A percentile compares a stretch with the other conserved stretches of the same genome.
phyloP scores from a whole-genome alignment of 2,329 filamentous ascomycete genomes.

The Endoconidiophora polonica region DNA sequence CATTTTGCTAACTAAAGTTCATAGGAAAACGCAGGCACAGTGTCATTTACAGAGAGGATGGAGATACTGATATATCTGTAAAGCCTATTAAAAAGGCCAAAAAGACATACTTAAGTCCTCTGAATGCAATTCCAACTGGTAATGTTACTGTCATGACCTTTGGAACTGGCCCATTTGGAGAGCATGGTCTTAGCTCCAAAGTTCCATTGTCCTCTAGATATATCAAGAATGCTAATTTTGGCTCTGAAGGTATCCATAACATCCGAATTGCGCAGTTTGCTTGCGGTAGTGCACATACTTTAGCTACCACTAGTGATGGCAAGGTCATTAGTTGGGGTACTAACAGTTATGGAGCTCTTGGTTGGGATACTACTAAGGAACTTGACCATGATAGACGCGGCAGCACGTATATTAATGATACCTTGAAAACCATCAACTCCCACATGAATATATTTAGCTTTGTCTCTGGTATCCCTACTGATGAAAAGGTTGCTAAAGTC shows the following conservation, averaged over 20 bases:
- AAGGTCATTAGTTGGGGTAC: slow-evolving; percentile 68
- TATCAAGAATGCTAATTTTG: background rate
- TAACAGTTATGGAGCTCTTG: slow-evolving; percentile 62
- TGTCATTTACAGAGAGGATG: too few species aligned
- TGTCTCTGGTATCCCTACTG: slow-evolving; percentile 28
- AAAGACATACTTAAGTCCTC: too few species aligned
- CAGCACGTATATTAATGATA: background rate
- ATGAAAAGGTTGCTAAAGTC: slow-evolving; percentile 38
- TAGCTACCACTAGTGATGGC: slow-evolving; percentile 58
- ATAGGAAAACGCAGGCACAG: too few species aligned
- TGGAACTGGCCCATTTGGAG: slow-evolving; percentile 18
- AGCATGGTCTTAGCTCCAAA: background rate
- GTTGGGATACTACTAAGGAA: slow-evolving; percentile 45
- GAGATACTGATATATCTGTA: too few species aligned
- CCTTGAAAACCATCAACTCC: background rate
- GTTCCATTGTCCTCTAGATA: background rate
- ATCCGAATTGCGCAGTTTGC: slow-evolving; percentile 56
- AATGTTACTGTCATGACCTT: too few species aligned
- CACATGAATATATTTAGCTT: slow-evolving; percentile 17
- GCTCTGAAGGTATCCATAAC: slow-evolving; percentile 41
- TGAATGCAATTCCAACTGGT: too few species aligned
- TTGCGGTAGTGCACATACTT: slow-evolving; percentile 59
- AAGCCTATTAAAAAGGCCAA: too few species aligned
- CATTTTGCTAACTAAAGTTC: too few species aligned
- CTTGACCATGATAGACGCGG: background rate